A percentile compares a stretch with the other conserved stretches of the same genome.
These are phyloP conservation scores for Arachis hypogaea DNA, from an alignment of 306 rosid genomes.

Conservation along the genomic window DNA sequence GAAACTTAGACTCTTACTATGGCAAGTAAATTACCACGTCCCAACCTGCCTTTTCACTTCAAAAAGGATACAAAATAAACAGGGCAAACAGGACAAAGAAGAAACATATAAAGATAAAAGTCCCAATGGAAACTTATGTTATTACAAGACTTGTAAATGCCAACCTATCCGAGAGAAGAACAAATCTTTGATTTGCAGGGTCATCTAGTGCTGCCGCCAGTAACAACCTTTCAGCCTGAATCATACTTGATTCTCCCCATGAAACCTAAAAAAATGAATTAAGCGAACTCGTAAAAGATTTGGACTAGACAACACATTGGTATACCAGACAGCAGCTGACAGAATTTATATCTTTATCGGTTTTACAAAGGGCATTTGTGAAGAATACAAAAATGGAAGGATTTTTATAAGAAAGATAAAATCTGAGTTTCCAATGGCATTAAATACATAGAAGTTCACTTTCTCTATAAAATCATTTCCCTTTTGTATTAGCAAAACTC, in stretches of 20 bases:
- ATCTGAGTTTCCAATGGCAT: no score
- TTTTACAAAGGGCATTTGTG: no score
- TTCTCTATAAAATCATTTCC: no score
- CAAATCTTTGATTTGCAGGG: slow-evolving; percentile 92
- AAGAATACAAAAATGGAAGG: no score
- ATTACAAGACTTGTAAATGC: slow-evolving; percentile 19
- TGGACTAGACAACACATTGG: not conserved
- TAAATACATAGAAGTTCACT: no score
- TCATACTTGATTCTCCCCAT: slow-evolving; percentile 74
- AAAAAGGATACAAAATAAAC: not conserved
- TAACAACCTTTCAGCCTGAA: slow-evolving; percentile 54
- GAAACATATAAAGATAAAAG: not conserved
- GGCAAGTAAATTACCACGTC: slow-evolving; percentile 26
- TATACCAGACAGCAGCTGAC: not conserved
- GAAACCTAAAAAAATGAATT: slow-evolving; percentile 42
- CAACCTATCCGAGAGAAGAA: slow-evolving; percentile 94
- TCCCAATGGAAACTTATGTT: slow-evolving; percentile 11
- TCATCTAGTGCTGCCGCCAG: slow-evolving; percentile 75
- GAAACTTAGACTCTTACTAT: slow-evolving; percentile 36
- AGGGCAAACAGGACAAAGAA: not conserved
- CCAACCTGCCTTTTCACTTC: slow-evolving; percentile 2
- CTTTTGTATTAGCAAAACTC: no score
- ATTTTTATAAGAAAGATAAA: no score
- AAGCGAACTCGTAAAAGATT: slow-evolving; percentile 31
- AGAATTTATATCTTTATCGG: not conserved